phyloP scores from a whole-genome alignment of 257 asterid species.

The Nemophila menziesii region DNA sequence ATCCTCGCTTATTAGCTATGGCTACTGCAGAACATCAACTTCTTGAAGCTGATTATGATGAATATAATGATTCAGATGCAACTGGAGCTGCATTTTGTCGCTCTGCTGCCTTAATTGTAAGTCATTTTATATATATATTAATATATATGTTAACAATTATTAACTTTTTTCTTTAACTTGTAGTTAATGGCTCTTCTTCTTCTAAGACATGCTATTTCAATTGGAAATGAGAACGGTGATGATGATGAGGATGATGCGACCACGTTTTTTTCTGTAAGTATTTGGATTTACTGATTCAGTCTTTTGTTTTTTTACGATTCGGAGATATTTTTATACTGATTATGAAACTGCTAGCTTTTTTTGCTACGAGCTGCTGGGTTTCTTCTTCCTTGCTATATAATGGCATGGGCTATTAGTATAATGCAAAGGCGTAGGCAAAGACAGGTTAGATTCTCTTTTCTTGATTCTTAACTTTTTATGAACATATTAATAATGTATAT shows the following conservation, averaged over 20 bases:
- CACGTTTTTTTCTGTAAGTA: slow-evolving; percentile 33
- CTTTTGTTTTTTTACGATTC: neutral
- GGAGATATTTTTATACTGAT: slow-evolving; percentile 1
- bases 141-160: neutral
- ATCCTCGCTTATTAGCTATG: slow-evolving; percentile 35
- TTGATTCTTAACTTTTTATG: no score
- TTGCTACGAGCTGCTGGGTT: slow-evolving; percentile 41
- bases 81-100: slow-evolving; percentile 48
- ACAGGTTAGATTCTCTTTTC: slow-evolving; percentile 25
- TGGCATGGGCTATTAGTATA: slow-evolving; percentile 43
- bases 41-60: slow-evolving; percentile 35
- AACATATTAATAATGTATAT: no score
- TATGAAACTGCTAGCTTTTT: slow-evolving; percentile 24
- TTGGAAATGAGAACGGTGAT: slow-evolving; percentile 30
- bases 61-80: slow-evolving; percentile 29
- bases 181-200: slow-evolving; percentile 45
- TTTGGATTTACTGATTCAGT: neutral
- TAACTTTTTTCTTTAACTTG: neutral
- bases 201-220: slow-evolving; percentile 34
- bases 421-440: slow-evolving; percentile 42
- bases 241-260: slow-evolving; percentile 40
- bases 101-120: slow-evolving; percentile 36
- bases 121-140: slow-evolving; percentile 1
- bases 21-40: slow-evolving; percentile 37
- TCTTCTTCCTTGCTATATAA: slow-evolving; percentile 36